Percentiles rank a stretch among this genome's conserved stretches.
These are phyloP conservation scores for Xylaria multiplex DNA, from an alignment of 2,329 filamentous ascomycete species.

Conservation along the genomic window DNA sequence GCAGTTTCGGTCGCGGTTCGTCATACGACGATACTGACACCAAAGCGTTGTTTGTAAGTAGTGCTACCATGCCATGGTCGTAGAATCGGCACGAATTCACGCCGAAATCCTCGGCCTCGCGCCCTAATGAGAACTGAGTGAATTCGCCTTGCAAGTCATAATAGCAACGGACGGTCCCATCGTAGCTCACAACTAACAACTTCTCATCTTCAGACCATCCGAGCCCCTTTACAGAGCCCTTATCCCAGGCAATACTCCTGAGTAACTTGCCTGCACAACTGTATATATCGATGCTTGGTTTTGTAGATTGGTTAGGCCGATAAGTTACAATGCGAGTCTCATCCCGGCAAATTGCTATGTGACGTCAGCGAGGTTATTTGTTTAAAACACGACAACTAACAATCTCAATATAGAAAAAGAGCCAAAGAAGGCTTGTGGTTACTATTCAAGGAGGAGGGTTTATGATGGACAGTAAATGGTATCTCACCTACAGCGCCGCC, in stretches of 20 bases:
- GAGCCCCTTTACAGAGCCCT: constrained; percentile 84
- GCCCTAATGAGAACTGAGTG: constrained; percentile 89
- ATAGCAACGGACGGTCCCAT: constrained; percentile 91
- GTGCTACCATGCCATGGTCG: constrained; percentile 88
- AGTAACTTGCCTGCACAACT: constrained; percentile 91
- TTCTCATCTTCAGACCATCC: constrained; percentile 98
- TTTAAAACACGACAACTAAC: neutral
- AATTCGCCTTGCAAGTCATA: constrained; percentile 95
- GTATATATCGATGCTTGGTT: constrained; percentile 92
- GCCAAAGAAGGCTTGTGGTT: neutral
- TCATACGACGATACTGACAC: constrained; percentile 89
- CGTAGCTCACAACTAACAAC: constrained; percentile 85
- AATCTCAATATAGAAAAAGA: neutral
- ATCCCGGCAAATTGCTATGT: constrained; percentile 85
- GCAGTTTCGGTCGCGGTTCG: constrained; percentile 85
- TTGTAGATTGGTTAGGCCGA: constrained; percentile 74
- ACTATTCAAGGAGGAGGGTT: neutral
- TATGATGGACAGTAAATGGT: constrained; percentile 15
- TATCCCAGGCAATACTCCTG: constrained; percentile 89
- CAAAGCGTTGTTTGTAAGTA: constrained; percentile 87
- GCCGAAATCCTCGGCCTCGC: constrained; percentile 87
- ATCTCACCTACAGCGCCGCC: constrained; percentile 87
- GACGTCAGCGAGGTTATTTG: constrained; percentile 44
- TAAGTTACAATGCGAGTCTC: constrained; percentile 85
- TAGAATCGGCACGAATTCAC: constrained; percentile 94